Conservation (phyloP, 208 protist genomes). For the Wallacemonas sp. region DNA sequence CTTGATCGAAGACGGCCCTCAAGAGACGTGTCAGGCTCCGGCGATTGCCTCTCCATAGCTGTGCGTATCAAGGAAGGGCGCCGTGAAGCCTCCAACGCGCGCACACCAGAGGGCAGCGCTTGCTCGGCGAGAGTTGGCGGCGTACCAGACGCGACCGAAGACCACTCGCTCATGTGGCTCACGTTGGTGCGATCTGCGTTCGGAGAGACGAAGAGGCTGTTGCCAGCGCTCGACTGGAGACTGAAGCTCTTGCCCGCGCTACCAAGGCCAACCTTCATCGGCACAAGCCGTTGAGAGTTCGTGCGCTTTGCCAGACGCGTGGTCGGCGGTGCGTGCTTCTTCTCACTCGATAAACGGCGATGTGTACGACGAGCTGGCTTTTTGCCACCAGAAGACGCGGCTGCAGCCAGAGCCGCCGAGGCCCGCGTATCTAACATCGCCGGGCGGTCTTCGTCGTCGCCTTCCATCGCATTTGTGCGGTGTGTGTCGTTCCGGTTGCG, state of each 20-base stretch:
- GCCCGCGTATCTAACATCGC: background rate
- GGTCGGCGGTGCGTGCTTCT: background rate
- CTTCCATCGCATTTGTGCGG: background rate
- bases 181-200: background rate
- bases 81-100: too few relatives aligned
- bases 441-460: background rate
- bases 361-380: too few relatives aligned
- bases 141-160: background rate
- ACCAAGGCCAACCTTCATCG: conserved; percentile 11
- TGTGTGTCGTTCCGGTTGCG: background rate
- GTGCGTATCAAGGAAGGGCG: too few relatives aligned
- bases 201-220: conserved; percentile 2
- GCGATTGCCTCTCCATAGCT: too few relatives aligned
- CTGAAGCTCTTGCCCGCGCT: conserved; percentile 16
- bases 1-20: too few relatives aligned
- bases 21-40: too few relatives aligned
- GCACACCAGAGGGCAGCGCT: background rate
- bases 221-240: conserved; percentile 12
- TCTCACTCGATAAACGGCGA: too few relatives aligned
- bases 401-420: background rate
- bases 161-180: background rate
- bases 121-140: background rate
- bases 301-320: background rate
- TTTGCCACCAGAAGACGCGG: too few relatives aligned
- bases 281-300: conserved; percentile 5